phyloP scores from a whole-genome alignment of 176 grass and related monocot genomes.

The Miscanthus lutarioriparius region DNA sequence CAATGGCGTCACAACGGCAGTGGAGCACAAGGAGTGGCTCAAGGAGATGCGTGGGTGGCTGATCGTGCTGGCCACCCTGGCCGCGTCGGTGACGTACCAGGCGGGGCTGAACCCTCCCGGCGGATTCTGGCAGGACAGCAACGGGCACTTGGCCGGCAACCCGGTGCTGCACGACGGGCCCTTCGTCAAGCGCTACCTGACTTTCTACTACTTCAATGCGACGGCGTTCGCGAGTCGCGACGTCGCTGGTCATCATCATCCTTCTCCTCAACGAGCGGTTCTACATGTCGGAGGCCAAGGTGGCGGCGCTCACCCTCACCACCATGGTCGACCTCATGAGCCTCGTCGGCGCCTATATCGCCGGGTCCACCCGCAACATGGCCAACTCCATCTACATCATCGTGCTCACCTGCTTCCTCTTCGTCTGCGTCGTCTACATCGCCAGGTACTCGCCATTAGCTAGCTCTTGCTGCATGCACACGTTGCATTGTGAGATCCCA shows the following conservation, averaged over 20 bases:
- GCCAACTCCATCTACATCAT: slow-evolving; percentile 41
- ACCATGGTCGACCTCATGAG: slow-evolving; percentile 43
- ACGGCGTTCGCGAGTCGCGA: slow-evolving; percentile 50
- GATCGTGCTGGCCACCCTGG: slow-evolving; percentile 42
- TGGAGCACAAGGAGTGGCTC: slow-evolving; percentile 23
- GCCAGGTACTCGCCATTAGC: not conserved
- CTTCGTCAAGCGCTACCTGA: slow-evolving; percentile 2
- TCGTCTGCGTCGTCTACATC: not conserved
- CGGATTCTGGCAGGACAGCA: slow-evolving; percentile 49
- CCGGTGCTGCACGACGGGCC: slow-evolving; percentile 17
- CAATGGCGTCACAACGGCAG: not conserved
- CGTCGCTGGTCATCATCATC: slow-evolving; percentile 52
- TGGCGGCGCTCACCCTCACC: slow-evolving; percentile 33
- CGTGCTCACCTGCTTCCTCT: slow-evolving; percentile 6
- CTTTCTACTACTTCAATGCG: slow-evolving; percentile 54
- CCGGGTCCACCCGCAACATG: slow-evolving; percentile 27
- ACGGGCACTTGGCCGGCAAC: not conserved
- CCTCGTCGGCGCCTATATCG: slow-evolving; percentile 47
- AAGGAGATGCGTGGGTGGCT: slow-evolving; percentile 53
- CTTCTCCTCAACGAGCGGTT: slow-evolving; percentile 50
- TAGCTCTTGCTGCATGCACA: too few relatives aligned
- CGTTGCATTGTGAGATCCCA: too few relatives aligned
- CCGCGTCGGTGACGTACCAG: slow-evolving; percentile 41
- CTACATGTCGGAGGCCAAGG: slow-evolving; percentile 31
- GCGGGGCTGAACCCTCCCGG: slow-evolving; percentile 54